A percentile compares a stretch with the other conserved stretches of the same genome.
phyloP scores from a whole-genome alignment of 306 rosid species.

The Prunus persica region Prunus_persica_NCBIv2 NC_034013.1:1412501-1413000 shows the following conservation, averaged over 20 bases:
- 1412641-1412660: constrained; percentile 94
- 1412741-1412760: constrained; percentile 95
- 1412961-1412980: constrained; percentile 89
- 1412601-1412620: constrained; percentile 38
- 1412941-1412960: constrained; percentile 78
- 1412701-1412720: constrained; percentile 88
- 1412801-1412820: constrained; percentile 92
- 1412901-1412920: constrained; percentile 86
- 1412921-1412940: constrained; percentile 95
- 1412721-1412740: constrained; percentile 75
- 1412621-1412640: constrained; percentile 87
- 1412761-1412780: constrained; percentile 87
- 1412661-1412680: constrained; percentile 79
- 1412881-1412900: constrained; percentile 63
- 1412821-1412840: constrained; percentile 94
- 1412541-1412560: constrained; percentile 66
- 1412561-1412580: constrained; percentile 92
- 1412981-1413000: constrained; percentile 79
- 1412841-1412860: constrained; percentile 76
- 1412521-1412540: constrained; percentile 38
- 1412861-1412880: constrained; percentile 91
- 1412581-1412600: constrained; percentile 37
- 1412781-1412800: constrained; percentile 92
- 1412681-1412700: constrained; percentile 85
- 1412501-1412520: constrained; percentile 70